Conservation (phyloP, 75 land plant species). For the Picea sitchensis region DNA sequence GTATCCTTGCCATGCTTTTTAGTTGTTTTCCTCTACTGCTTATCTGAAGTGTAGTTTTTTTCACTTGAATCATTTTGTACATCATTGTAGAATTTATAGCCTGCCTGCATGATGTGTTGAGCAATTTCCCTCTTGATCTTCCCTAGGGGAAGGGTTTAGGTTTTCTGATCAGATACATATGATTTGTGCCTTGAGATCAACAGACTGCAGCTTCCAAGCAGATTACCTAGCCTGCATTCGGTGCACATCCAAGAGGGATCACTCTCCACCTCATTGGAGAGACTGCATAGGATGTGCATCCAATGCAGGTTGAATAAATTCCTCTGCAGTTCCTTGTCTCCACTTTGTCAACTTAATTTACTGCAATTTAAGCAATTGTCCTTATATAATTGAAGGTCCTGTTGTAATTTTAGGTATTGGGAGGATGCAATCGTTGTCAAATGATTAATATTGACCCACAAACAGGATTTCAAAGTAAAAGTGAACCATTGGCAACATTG, state of each 20-base stretch:
- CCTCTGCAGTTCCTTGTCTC: too few species aligned
- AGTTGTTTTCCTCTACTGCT: neutral
- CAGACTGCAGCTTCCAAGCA: neutral
- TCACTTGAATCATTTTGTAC: neutral
- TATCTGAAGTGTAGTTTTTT: neutral
- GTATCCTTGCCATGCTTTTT: constrained; percentile 7
- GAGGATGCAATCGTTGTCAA: constrained; percentile 96
- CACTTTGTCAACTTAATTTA: too few species aligned
- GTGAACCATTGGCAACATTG: constrained; percentile 80
- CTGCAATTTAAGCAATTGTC: neutral
- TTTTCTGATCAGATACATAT: neutral
- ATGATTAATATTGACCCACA: constrained; percentile 70
- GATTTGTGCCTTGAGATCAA: neutral
- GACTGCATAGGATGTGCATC: too few species aligned
- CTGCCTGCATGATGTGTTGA: neutral
- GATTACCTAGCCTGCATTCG: too few species aligned
- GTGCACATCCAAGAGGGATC: too few species aligned
- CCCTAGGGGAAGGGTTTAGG: neutral
- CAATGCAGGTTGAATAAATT: too few species aligned
- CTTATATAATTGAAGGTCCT: too few species aligned
- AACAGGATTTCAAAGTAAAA: constrained; percentile 38
- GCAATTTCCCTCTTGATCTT: neutral
- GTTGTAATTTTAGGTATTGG: constrained; percentile 58
- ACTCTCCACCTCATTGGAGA: too few species aligned
- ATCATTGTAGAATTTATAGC: too few species aligned